Conservation (phyloP, 768 basidiomycete species). For the Tylopilus felleus region DNA sequence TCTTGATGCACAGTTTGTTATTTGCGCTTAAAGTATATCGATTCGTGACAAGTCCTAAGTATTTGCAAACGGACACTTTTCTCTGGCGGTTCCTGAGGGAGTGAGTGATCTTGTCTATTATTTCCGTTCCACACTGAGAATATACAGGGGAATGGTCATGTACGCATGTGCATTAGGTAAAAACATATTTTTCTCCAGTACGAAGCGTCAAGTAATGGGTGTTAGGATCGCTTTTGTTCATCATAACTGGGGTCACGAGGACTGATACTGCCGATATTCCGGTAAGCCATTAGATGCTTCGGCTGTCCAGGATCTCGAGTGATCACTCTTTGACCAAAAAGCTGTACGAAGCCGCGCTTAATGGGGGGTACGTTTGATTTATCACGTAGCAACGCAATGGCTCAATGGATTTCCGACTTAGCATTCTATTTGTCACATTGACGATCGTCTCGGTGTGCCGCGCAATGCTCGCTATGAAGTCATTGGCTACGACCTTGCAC, state of each 20-base stretch:
- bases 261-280: constrained; percentile 1
- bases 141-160: constrained; percentile 21
- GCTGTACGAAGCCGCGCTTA: constrained; percentile 8
- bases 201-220: not conserved
- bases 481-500: constrained; percentile 39
- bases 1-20: too few relatives aligned
- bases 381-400: not conserved
- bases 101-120: too few relatives aligned
- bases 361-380: constrained; percentile 7
- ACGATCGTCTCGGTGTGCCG: constrained; percentile 32
- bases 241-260: constrained; percentile 10
- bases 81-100: too few relatives aligned
- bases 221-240: constrained; percentile 16
- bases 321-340: not conserved
- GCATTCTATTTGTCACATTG: constrained; percentile 5
- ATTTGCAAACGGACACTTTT: too few relatives aligned
- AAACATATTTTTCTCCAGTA: too few relatives aligned
- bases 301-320: not conserved
- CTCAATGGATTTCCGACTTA: not conserved
- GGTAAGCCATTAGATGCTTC: constrained; percentile 1
- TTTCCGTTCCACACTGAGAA: too few relatives aligned
- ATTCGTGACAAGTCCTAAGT: too few relatives aligned
- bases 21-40: too few relatives aligned
- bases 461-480: constrained; percentile 40
- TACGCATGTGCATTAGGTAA: constrained; percentile 21